Evolutionary conservation across 73 alveolate genomes (phyloP).

Genomic region (Tetrahymena elliotti): DNA sequence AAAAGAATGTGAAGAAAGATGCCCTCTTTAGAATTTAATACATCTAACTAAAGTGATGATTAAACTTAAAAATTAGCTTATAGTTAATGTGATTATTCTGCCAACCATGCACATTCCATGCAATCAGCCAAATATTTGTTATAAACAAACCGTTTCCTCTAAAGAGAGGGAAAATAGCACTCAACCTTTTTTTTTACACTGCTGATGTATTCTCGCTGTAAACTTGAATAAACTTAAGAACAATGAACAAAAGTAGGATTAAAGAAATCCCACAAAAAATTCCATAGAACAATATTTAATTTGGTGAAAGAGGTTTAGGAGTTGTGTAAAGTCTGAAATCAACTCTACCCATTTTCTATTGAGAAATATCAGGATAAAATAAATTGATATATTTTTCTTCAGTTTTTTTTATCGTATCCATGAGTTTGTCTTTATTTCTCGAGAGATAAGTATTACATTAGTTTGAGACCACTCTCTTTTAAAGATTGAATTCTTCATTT

Average conservation of each 20-base stretch:
- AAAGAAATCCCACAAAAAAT: neutral
- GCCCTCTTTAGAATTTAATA: neutral
- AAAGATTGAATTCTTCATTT: neutral
- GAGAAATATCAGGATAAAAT: neutral
- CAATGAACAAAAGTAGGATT: neutral
- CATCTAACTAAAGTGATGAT: neutral
- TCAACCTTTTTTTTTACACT: neutral
- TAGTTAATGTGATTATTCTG: neutral
- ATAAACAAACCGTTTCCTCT: neutral
- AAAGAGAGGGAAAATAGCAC: neutral
- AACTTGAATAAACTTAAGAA: neutral
- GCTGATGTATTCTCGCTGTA: neutral
- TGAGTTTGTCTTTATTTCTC: neutral
- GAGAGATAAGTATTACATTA: neutral
- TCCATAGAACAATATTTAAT: neutral
- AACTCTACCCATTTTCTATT: neutral
- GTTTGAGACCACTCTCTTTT: neutral
- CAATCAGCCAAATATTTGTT: neutral
- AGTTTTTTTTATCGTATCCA: neutral
- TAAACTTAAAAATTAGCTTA: neutral
- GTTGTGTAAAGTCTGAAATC: neutral
- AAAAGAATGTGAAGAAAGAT: neutral
- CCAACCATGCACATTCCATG: neutral
- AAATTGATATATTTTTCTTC: neutral
- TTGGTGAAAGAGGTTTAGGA: neutral